Base-by-base conservation (phyloP, 805 yeast species). In the Diddensiella santjacobensis region DNA sequence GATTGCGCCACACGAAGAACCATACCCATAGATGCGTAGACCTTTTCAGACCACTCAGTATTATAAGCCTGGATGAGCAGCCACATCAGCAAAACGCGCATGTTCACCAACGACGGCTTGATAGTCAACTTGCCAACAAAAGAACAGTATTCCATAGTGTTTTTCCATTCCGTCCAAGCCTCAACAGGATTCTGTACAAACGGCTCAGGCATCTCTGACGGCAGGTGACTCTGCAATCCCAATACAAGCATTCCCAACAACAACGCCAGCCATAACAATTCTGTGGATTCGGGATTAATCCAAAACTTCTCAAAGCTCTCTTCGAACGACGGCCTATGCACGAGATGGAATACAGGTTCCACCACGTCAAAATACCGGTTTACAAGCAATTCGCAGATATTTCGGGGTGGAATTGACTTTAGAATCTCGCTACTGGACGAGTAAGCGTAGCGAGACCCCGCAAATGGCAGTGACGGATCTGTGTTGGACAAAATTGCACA, bases 41-140 rank as follows among this genome's bases (percentile, higher is more conserved):
- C 48, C 31, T 49, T 50, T 26, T 62, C 62, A 19, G 51, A 44
- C 56, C 58, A 56, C 17, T 57, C 59, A 19, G 53, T 49, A 6
- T 45, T 42, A 22, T 55, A 49, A 13, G 60, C 48, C 35, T 62
- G 63, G 2, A 54, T 53, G 44, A 62, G 47, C 35, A 62, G 45
- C 67, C 66, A 64, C 29, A 63, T 42, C n/a, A 61, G 36, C 23
- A 63, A 40, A 1, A 64, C 58, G 22, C 64, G 55, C 19, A 62
- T 42, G 37, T 61, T 59, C 5, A 57, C 45, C 40, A 64, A 49
- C 26, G 64, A 59, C 2, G 66, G 65, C 42, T 63, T 63, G 20
- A 53, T 43, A 38, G 63, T 59, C 18, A 63, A 45, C 22, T 56
- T 54, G 2, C 63, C 68, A n/a, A 56, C 53, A n/a, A 53, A 57